These are phyloP conservation scores for Podaxis sp. DNA, from an alignment of 768 basidiomycete species.

Conservation along the genomic window DNA sequence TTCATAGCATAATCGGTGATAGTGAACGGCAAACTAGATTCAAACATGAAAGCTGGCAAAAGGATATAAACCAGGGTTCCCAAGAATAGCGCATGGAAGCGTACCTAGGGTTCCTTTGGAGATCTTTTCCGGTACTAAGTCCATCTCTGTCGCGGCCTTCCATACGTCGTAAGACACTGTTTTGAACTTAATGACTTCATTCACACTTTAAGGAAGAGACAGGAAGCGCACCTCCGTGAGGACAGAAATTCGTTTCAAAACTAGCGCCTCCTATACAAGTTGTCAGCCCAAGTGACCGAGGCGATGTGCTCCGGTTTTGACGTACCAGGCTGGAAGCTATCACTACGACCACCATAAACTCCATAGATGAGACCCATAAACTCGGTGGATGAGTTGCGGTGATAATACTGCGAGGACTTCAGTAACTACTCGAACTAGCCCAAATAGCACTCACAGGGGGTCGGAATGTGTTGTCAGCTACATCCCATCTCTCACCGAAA, in stretches of 20 bases:
- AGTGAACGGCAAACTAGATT: constrained; percentile 57
- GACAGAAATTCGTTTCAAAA: constrained; percentile 61
- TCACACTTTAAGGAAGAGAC: not conserved
- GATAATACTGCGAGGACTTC: constrained; percentile 43
- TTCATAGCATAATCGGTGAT: constrained; percentile 64
- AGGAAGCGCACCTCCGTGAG: constrained; percentile 49
- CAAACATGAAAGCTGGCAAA: constrained; percentile 52
- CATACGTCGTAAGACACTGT: constrained; percentile 58
- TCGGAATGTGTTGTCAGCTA: constrained; percentile 52
- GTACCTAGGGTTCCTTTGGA: constrained; percentile 50
- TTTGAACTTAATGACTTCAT: not conserved
- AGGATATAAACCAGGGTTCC: not conserved
- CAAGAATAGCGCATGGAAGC: constrained; percentile 8
- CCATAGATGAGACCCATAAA: constrained; percentile 65
- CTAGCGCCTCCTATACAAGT: constrained; percentile 40
- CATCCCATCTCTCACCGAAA: constrained; percentile 63
- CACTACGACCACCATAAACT: constrained; percentile 58
- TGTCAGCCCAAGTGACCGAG: not conserved
- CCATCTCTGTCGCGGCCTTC: constrained; percentile 50
- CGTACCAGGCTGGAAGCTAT: constrained; percentile 54
- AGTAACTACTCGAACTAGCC: not conserved
- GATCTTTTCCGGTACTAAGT: constrained; percentile 46
- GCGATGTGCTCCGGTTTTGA: not conserved
- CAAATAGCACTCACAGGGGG: constrained; percentile 40
- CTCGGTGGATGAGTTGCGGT: constrained; percentile 58